phyloP scores from a whole-genome alignment of 208 protist species.

The Leishmania arabica region DNA sequence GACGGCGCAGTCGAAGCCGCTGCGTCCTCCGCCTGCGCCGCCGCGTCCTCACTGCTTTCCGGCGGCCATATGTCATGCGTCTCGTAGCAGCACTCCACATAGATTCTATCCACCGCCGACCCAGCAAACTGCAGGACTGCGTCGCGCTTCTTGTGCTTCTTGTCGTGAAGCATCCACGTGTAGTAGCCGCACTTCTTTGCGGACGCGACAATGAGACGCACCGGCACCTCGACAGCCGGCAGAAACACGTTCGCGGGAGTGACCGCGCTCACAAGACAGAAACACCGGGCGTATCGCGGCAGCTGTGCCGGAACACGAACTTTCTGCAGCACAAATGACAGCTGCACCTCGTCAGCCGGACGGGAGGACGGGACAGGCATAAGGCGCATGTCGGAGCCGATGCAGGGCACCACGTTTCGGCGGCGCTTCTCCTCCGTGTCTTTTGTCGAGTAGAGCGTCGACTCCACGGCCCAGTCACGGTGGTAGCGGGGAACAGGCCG shows the following conservation, averaged over 20 bases:
- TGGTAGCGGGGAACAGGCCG: constrained; percentile 33
- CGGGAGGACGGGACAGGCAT: constrained; percentile 11
- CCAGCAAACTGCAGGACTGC: constrained; percentile 43
- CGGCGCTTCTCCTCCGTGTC: constrained; percentile 61
- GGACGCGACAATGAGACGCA: constrained; percentile 34
- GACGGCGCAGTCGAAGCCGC: constrained; percentile 6
- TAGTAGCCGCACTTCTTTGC: constrained; percentile 40
- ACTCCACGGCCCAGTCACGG: constrained; percentile 42
- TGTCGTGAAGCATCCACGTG: constrained; percentile 65
- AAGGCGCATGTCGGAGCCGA: constrained; percentile 29
- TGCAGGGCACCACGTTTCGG: constrained; percentile 56
- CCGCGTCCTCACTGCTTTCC: not conserved
- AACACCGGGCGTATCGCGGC: constrained; percentile 47
- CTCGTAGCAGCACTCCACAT: constrained; percentile 85
- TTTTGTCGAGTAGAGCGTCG: constrained; percentile 47
- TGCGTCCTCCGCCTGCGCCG: constrained; percentile 1
- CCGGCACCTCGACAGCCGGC: constrained; percentile 56
- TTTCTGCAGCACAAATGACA: constrained; percentile 49
- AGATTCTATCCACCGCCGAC: constrained; percentile 49
- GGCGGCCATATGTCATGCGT: constrained; percentile 9
- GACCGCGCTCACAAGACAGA: constrained; percentile 73
- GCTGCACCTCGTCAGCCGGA: constrained; percentile 13
- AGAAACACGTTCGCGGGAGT: constrained; percentile 57
- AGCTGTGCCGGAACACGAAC: constrained; percentile 43
- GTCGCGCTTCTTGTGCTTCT: constrained; percentile 21